A percentile compares a stretch with the other conserved stretches of the same genome.
Conservation (phyloP, 202 grass and related monocot genomes). For the Dendrocalamus latiflorus region DNA sequence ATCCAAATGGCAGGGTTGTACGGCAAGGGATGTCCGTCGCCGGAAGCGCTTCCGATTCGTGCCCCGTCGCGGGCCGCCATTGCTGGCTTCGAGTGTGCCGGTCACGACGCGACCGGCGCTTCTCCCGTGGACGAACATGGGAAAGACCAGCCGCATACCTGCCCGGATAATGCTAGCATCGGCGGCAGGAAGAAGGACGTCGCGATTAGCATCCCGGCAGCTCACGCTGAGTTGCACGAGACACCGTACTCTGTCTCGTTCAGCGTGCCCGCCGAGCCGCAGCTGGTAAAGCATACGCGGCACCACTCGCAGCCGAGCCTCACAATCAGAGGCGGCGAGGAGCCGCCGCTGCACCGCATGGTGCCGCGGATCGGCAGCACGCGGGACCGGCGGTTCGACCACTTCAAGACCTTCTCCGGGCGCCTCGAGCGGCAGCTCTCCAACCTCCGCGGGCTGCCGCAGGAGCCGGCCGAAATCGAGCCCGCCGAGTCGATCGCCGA, state of each 20-base stretch:
- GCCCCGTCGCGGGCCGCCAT: not conserved
- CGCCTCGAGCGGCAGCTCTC: slow-evolving; percentile 65
- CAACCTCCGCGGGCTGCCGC: slow-evolving; percentile 47
- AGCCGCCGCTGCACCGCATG: not conserved
- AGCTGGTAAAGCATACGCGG: slow-evolving; percentile 14
- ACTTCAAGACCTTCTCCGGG: slow-evolving; percentile 78
- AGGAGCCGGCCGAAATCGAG: not conserved
- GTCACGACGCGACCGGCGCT: not conserved
- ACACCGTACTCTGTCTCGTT: slow-evolving; percentile 13
- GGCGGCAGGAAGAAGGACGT: not conserved
- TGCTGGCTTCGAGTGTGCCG: not conserved
- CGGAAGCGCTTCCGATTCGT: not conserved
- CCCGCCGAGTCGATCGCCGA: not conserved
- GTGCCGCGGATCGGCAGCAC: slow-evolving; percentile 22
- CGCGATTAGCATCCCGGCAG: not conserved
- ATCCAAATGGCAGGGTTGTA: not conserved
- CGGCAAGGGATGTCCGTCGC: not conserved
- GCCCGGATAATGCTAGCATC: not conserved
- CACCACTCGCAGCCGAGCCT: slow-evolving; percentile 34
- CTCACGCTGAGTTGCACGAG: not conserved
- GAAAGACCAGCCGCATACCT: not conserved
- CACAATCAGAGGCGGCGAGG: not conserved
- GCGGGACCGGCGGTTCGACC: slow-evolving; percentile 54
- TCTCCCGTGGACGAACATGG: not conserved
- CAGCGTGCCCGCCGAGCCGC: slow-evolving; percentile 20